Evolutionary conservation across 768 basidiomycete genomes (phyloP), one percentile per base, ranked within the genome.

Genomic region (Leucocoprinus birnbaumii): DNA sequence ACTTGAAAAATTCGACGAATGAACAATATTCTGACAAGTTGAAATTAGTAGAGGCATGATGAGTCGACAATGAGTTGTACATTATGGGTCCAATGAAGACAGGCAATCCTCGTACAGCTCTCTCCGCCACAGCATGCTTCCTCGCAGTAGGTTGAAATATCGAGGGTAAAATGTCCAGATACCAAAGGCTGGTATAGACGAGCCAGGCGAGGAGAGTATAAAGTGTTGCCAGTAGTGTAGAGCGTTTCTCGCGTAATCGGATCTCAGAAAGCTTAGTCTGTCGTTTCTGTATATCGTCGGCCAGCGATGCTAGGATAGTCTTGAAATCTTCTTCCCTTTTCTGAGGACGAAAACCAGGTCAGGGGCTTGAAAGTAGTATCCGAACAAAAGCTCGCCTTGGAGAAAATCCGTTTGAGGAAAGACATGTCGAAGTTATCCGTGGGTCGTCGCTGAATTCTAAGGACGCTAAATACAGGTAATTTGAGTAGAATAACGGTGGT

Each of bases 251-350:
- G 40, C 93, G 83, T 52, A 91, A 71, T n/a, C 90, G 84, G 59
- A 96, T 89, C 65, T 92, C 92, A 1, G 87, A 83, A 14, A 94
- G 80, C 55, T 81, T 79, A 40, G 81, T 76, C 69, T 90, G 86
- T 13, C 88, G 83, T 58, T 86, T 84, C 64, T 84, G 80, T 53
- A 94, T 87, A 63, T 88, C 82, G 21, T 72, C 67, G 8, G 85
- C 84, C 51, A 94, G 77, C 43, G 73, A 68, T 21, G 86, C 79
- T 25, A 94, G 81, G 55, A 90, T 71, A 19, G 84, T 78, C 63
- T 91, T 90, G 65, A 87, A 91, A 73, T 94, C 87, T 61, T 91
- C 87, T 16, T 85, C 78, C 40, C 73, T 70, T 65, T 71, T 77
- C 80, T 80, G 57, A 18, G 50, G 25, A 52, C 26, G 43, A 24